Base-by-base conservation (phyloP, 768 basidiomycete species). In the Cyathus striatus region DNA sequence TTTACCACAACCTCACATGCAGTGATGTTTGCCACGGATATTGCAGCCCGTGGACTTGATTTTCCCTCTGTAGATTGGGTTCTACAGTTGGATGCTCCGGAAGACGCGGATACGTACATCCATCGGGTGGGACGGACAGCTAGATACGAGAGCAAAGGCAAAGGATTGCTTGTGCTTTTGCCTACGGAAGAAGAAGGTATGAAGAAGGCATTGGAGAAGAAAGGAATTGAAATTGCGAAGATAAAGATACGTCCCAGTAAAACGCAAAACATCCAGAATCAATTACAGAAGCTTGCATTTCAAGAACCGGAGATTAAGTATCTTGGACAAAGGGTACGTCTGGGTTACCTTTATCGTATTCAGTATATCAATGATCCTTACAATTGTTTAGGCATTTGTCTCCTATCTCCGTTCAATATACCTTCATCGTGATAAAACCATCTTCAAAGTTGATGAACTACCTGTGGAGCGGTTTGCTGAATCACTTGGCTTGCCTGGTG, bases 61-160 rank as follows among this genome's bases (percentile, higher is more conserved):
- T 99, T 99, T 64, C 95, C 96, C 3, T 77, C 88, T 0, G 84
- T 99, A 17, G 90, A 96, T 61, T 98, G 95, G 95, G 95, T 99
- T 1, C 58, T 99, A 22, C 95, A 99, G 59, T 68, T 93, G 10
- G 95, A 99, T 61, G 90, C 90, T 2, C 95, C 95, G 0, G 95
- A 99, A 64, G 95, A 99, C 55, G 91, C 86, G 4, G 93, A 96
- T 38, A 99, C 93, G 9, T 97, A 99, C 60, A 91, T 99, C 30
- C 95, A 99, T 60, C 83, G 95, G 23, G 94, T 99, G 2, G 95
- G 95, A 0, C 76, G 95, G 36, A 99, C 95, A 13, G 95, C 95
- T 35, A 72, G 95, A 38, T 97, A 98, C 56, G 85, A 94, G 57
- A 86, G 86, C 48, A 81, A 85, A 23, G 96, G 96, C 0, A 90